Base-by-base conservation (phyloP, 805 yeast genomes). In the Priceomyces castillae region DNA sequence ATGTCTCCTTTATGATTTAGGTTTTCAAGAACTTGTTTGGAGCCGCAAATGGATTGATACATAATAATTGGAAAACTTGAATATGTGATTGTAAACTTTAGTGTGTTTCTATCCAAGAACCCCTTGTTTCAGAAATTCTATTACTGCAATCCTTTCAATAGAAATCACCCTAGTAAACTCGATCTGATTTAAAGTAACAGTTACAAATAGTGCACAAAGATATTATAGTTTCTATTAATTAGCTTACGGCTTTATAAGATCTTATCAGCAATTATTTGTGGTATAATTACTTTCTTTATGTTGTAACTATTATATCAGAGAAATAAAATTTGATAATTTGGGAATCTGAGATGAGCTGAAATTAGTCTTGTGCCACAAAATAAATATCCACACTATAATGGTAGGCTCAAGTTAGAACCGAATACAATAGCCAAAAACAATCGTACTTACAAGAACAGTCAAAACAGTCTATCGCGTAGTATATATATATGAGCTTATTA, bases 351-450 rank as follows among this genome's bases (percentile, higher is more conserved):
- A 38, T 38, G 41, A 38, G 41, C 41, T 30, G 25, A 15, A 25
- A 15, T 40, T 35, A 7, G 40, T 34, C 44, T 41, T 30, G 26
- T 26, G 35, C 34, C 40, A 36, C 44, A 36, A 23, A 36, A 30
- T 31, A 31, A 7, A 28, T 7, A 28, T 28, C 15, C 31, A n/a
- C 16, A 26, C 30, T 28, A 28, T 28, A 35, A 38, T 44, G 17
- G 34, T 5, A 30, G 17, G 9, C 10, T 30, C 17, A 30, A 11
- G 15, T 17, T 7, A 30, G 12, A 23, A 4, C 15, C 15, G 15
- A 12, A 28, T 28, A 28, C 31, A 28, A 28, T 28, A 5, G 31
- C 5, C 15, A 6, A 5, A n/a, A 28, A 6, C n/a, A 28, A 28
- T n/a, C 15, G 10, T n/a, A 28, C 31, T n/a, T 11, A 11, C 12